Evolutionary conservation across 371 early-diverging fungal species (phyloP).

Genomic region (Actinomucor elegans): DNA sequence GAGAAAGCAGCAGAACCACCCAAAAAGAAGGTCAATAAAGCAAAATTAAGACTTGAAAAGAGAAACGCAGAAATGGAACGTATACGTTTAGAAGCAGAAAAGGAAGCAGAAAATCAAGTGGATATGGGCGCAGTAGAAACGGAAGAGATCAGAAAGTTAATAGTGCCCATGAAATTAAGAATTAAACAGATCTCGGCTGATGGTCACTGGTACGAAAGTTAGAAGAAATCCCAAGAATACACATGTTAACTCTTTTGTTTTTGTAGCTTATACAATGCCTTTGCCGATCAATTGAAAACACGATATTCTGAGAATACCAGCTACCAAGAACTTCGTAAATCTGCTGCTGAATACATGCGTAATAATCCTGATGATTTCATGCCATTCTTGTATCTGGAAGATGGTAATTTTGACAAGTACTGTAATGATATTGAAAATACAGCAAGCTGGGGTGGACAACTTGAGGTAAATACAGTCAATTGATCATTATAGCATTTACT

Average conservation of each 20-base stretch:
- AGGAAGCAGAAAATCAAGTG: constrained; percentile 75
- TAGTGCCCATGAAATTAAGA: constrained; percentile 42
- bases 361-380: constrained; percentile 80
- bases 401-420: constrained; percentile 79
- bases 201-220: constrained; percentile 74
- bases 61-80: constrained; percentile 77
- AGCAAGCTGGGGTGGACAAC: constrained; percentile 93
- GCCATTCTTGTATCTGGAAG: constrained; percentile 83
- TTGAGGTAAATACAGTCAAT: constrained; percentile 66
- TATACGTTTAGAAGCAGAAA: constrained; percentile 73
- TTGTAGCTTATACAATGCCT: constrained; percentile 79
- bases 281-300: constrained; percentile 75
- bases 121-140: constrained; percentile 77
- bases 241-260: constrained; percentile 5
- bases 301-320: constrained; percentile 51
- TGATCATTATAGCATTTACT: not conserved
- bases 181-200: constrained; percentile 69
- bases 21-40: constrained; percentile 62
- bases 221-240: not conserved
- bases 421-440: constrained; percentile 79
- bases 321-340: constrained; percentile 63
- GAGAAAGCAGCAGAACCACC: constrained; percentile 3
- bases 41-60: constrained; percentile 67
- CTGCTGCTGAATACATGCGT: constrained; percentile 81
- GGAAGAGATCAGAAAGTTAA: constrained; percentile 63